Evolutionary conservation across 139 green algal genomes (phyloP).

Genomic region (Closterium sp.): DNA sequence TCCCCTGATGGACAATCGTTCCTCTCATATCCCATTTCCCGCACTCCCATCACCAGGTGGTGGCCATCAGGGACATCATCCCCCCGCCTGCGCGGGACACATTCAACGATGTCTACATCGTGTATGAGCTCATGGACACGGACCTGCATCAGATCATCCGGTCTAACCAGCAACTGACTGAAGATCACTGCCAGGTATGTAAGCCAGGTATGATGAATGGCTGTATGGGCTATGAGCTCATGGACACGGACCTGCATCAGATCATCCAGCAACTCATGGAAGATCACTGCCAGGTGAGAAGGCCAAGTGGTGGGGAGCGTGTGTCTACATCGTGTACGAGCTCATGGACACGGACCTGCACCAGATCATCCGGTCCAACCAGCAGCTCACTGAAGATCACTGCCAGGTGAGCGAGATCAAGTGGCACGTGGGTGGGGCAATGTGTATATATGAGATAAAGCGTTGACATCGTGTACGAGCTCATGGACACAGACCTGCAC

Average conservation of each 20-base stretch:
- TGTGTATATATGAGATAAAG: too few relatives aligned
- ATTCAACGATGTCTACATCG: conserved; percentile 65
- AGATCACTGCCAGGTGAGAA: conserved; percentile 61
- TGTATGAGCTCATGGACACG: conserved; percentile 69
- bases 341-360: too few relatives aligned
- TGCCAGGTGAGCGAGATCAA: conserved; percentile 56
- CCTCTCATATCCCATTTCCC: too few relatives aligned
- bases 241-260: too few relatives aligned
- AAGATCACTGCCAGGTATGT: conserved; percentile 63
- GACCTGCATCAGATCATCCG: conserved; percentile 68
- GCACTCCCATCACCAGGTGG: conserved; percentile 22
- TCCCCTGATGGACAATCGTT: too few relatives aligned
- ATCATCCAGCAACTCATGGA: conserved; percentile 62
- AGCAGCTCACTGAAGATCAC: conserved; percentile 64
- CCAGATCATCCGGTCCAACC: conserved; percentile 58
- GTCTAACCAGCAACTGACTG: conserved; percentile 56
- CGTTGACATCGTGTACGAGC: too few relatives aligned
- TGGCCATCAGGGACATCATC: conserved; percentile 58
- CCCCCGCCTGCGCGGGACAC: conserved; percentile 3
- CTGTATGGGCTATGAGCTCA: too few relatives aligned
- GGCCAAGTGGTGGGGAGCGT: too few relatives aligned
- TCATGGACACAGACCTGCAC: too few relatives aligned
- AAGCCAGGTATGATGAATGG: too few relatives aligned
- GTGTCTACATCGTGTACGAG: too few relatives aligned
- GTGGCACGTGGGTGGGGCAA: too few relatives aligned